These are phyloP conservation scores for Fusarium hainanense DNA, from an alignment of 2,329 filamentous ascomycete genomes.

Conservation along the genomic window DNA sequence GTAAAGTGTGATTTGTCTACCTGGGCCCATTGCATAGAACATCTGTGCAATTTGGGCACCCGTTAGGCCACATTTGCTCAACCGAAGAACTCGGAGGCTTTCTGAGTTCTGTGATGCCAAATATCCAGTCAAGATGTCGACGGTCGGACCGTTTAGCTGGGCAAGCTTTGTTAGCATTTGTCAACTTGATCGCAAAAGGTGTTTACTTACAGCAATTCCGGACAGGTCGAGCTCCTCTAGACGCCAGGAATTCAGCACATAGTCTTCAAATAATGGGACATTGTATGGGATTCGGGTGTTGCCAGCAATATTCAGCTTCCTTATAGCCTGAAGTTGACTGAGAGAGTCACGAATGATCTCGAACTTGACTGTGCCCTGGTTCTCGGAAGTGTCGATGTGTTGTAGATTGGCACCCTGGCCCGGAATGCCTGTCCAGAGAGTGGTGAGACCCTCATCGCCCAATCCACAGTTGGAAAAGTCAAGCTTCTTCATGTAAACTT, in stretches of 20 bases:
- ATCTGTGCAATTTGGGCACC: constrained; percentile 62
- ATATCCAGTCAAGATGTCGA: constrained; percentile 60
- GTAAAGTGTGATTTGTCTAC: constrained; percentile 60
- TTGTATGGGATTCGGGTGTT: constrained; percentile 60
- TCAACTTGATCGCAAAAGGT: neutral
- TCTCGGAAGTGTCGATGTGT: constrained; percentile 63
- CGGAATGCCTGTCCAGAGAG: constrained; percentile 60
- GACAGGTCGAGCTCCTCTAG: constrained; percentile 67
- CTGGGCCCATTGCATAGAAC: constrained; percentile 62
- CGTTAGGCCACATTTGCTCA: constrained; percentile 65
- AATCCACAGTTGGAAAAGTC: constrained; percentile 64
- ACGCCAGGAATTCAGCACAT: constrained; percentile 56
- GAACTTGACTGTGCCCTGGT: constrained; percentile 63
- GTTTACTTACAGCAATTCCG: constrained; percentile 60
- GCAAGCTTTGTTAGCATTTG: constrained; percentile 14
- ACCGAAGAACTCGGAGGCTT: constrained; percentile 57
- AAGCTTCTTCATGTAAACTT: constrained; percentile 58
- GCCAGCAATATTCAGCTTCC: constrained; percentile 62
- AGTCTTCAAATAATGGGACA: constrained; percentile 59
- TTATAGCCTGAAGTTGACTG: constrained; percentile 57
- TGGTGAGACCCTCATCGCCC: constrained; percentile 59
- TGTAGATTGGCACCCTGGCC: constrained; percentile 60
- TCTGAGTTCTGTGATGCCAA: constrained; percentile 55
- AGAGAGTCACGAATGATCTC: constrained; percentile 59
- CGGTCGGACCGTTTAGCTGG: constrained; percentile 61